Evolutionary conservation across 208 protist genomes (phyloP), one percentile per base, ranked within the genome.

Genomic region (Lotmaria passim): DNA sequence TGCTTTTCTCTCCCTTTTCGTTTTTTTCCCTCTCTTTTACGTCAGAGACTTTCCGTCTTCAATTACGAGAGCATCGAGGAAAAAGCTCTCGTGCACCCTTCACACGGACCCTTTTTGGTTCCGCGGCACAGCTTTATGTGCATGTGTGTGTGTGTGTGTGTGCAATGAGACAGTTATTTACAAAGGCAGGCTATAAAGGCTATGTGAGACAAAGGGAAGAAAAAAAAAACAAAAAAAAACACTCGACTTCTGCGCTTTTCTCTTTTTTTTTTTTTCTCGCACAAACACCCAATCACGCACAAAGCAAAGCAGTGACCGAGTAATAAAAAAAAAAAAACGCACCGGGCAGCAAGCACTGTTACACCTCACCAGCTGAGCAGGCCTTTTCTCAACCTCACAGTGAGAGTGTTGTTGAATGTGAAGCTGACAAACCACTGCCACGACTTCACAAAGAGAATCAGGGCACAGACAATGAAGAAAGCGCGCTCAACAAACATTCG

Each of bases 371-470:
- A 59, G 23, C 85, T 82, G 48, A 95, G 79, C 31, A 93, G 53
- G 21, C 71, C 90, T 47, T 83, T 79, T 47, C 81, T 79, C 64
- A 93, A 79, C 33, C 80, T 75, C n/a, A 88, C 86, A 23, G 86
- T 90, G 23, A 92, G 70, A 8, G 84, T 87, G 65, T 89, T 90
- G 59, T 81, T 86, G 62, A 91, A 96, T 34, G 81, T 61, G n/a
- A 74, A 78, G 23, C 69, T 61, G 21, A 93, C 74, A 44, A 93
- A 82, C 81, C 78, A 92, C 73, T 82, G 75, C 86, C 85, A 94
- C 64, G 91, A 80, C 68, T 93, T 94, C 43, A 96, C 79, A 53
- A 94, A 83, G 23, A 91, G 47, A 64, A 93, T 83, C 23, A 86
- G 28, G 14, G 83, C 57, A 51, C 69, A 64, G 5, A 95, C 8